Evolutionary conservation across 345 rosid species (phyloP).

Genomic region (Ceriops decandra): DNA sequence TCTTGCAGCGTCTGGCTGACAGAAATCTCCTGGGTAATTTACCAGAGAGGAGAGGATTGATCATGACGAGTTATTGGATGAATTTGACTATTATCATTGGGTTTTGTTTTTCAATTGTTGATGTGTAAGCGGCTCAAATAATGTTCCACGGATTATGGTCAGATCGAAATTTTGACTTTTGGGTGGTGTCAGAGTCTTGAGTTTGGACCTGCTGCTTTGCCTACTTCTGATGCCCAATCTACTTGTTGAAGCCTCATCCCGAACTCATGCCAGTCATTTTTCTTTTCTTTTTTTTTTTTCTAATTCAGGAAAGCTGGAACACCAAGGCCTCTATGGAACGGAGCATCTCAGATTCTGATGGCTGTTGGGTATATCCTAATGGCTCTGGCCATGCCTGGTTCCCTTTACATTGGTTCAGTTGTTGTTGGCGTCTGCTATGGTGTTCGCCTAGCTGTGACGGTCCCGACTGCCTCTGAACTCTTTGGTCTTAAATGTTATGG

Average conservation of each 20-base stretch:
- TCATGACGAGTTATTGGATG: too few relatives aligned
- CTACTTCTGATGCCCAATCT: too few relatives aligned
- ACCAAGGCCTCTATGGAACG: constrained; percentile 94
- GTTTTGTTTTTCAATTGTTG: too few relatives aligned
- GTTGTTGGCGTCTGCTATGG: constrained; percentile 90
- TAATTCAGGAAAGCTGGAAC: constrained; percentile 66
- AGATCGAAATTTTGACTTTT: not conserved
- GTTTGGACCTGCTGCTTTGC: too few relatives aligned
- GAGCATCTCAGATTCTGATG: constrained; percentile 87
- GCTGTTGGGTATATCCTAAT: constrained; percentile 68
- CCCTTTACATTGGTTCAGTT: constrained; percentile 76
- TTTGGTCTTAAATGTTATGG: constrained; percentile 92
- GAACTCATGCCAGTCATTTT: not conserved
- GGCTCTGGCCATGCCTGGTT: constrained; percentile 77
- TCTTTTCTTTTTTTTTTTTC: not conserved
- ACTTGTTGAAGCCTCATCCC: not conserved
- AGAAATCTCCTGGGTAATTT: too few relatives aligned
- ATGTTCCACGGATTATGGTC: not conserved
- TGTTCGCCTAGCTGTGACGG: constrained; percentile 80
- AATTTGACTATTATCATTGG: too few relatives aligned
- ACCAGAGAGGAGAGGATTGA: too few relatives aligned
- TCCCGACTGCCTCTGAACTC: constrained; percentile 88
- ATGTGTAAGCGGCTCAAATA: not conserved
- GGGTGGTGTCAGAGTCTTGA: too few relatives aligned
- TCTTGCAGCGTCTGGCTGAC: too few relatives aligned